Base-by-base conservation (phyloP, 1,284 basidiomycete species). In the Cryptococcus jaspeensis region DNA sequence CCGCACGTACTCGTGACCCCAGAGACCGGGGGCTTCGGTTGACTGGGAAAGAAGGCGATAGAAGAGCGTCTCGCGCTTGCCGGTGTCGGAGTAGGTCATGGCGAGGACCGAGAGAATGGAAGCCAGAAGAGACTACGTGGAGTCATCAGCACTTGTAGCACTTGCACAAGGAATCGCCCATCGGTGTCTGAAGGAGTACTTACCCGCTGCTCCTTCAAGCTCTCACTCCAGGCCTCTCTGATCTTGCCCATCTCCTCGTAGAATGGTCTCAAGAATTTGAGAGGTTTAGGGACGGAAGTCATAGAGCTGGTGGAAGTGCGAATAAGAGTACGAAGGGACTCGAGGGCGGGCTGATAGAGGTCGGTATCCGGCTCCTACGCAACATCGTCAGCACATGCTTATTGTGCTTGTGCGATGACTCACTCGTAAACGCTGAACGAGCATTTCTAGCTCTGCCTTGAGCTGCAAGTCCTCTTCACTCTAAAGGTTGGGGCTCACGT, bases 81-180 rank as follows among this genome's bases (percentile, higher is more conserved):
- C 83, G 16, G 92, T 96, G 79, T 99, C 95, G 6, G 94, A 97
- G 77, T 99, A 99, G 18, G 96, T 99, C 96, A 99, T 99, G n/a
- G 95, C 96, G 49, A 99, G 87, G 3, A 99, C 96, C 25, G 95
- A 98, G 35, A 99, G 84, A 61, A 99, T 97, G 66, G 98, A 95
- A n/a, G 94, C 93, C 70, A 99, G 94, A 36, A 97, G 84, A 63
- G 89, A 87, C 89, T 95, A 36, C 15, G 16, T n/a, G 36, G 13
- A 39, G 28, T 55, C n/a, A 48, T 42, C 35, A 36, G 16, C 12
- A 42, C 9, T 6, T n/a, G n/a, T n/a, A n/a, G n/a, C n/a, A n/a
- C n/a, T 18, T 22, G 15, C 18, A 2, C 13, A 32, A 32, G 28
- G 5, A n/a, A 23, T 3, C 5, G 45, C 9, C 16, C 22, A 46